phyloP scores from a whole-genome alignment of 805 yeast species.

The Metschnikowia lunata region DNA sequence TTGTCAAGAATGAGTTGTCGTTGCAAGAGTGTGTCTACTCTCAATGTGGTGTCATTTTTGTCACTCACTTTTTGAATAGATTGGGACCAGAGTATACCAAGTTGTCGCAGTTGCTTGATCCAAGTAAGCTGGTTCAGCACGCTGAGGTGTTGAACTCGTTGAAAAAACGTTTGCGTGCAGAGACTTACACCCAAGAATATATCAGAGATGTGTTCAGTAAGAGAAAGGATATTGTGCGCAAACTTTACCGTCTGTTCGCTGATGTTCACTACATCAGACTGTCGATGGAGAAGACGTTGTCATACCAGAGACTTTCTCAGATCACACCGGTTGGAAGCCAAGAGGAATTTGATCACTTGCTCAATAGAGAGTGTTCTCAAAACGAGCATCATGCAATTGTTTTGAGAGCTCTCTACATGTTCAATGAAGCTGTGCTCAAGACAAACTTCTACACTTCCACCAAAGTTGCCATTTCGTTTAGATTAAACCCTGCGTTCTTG shows the following conservation, averaged over 20 bases:
- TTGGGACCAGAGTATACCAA: conserved; percentile 85
- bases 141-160: conserved; percentile 73
- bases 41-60: conserved; percentile 88
- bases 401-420: conserved; percentile 72
- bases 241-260: conserved; percentile 86
- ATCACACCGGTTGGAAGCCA: conserved; percentile 71
- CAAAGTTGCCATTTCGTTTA: conserved; percentile 90
- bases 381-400: conserved; percentile 78
- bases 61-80: conserved; percentile 90
- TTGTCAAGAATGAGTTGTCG: conserved; percentile 72
- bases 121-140: conserved; percentile 57
- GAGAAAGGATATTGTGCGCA: conserved; percentile 68
- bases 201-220: conserved; percentile 72
- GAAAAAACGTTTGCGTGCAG: conserved; percentile 86
- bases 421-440: conserved; percentile 83
- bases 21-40: conserved; percentile 94
- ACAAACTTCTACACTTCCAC: conserved; percentile 93
- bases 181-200: conserved; percentile 84
- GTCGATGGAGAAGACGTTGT: conserved; percentile 69
- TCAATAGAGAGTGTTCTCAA: conserved; percentile 69
- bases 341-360: conserved; percentile 65
- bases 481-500: conserved; percentile 81
- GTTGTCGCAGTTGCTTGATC: conserved; percentile 59
- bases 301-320: conserved; percentile 80
- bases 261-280: conserved; percentile 79